Conservation (phyloP, 768 basidiomycete species). For the Boletus rubescentipes region DNA sequence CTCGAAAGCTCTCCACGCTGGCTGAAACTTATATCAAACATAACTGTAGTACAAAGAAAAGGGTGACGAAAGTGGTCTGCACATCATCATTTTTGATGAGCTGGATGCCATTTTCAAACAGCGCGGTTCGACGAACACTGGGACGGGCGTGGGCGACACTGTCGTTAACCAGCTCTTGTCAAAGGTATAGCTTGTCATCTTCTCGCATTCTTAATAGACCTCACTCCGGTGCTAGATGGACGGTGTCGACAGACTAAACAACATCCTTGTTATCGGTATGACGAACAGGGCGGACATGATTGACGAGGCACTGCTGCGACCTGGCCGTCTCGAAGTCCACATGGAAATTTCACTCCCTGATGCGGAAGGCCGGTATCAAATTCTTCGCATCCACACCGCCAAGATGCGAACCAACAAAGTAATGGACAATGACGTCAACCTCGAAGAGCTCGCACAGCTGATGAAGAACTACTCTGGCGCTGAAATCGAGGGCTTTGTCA, state of each 20-base stretch:
- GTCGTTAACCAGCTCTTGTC: slow-evolving; percentile 98
- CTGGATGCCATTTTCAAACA: slow-evolving; percentile 99
- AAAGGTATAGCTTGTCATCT: slow-evolving; percentile 54
- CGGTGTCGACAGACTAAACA: slow-evolving; percentile 97
- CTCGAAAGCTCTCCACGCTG: neutral
- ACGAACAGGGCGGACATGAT: slow-evolving; percentile 99
- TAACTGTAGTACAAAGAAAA: slow-evolving; percentile 85
- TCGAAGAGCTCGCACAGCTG: slow-evolving; percentile 71
- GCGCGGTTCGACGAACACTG: slow-evolving; percentile 85
- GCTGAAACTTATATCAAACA: slow-evolving; percentile 1
- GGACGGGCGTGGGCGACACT: slow-evolving; percentile 98
- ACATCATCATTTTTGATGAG: slow-evolving; percentile 99
- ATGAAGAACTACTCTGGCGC: slow-evolving; percentile 99
- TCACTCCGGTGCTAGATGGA: slow-evolving; percentile 72
- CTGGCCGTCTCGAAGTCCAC: slow-evolving; percentile 98
- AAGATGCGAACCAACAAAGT: slow-evolving; percentile 93
- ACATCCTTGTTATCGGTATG: slow-evolving; percentile 99
- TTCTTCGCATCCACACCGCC: slow-evolving; percentile 90
- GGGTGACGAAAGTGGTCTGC: slow-evolving; percentile 93
- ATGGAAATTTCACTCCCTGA: slow-evolving; percentile 99
- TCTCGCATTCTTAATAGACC: neutral
- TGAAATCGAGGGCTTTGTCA: slow-evolving; percentile 92
- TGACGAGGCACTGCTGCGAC: slow-evolving; percentile 94
- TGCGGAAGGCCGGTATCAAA: slow-evolving; percentile 88
- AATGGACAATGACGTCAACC: slow-evolving; percentile 83